A percentile compares a stretch with the other conserved stretches of the same genome.
Evolutionary conservation across 2,329 filamentous ascomycete genomes (phyloP).

Genomic region (Eutypella sp.): DNA sequence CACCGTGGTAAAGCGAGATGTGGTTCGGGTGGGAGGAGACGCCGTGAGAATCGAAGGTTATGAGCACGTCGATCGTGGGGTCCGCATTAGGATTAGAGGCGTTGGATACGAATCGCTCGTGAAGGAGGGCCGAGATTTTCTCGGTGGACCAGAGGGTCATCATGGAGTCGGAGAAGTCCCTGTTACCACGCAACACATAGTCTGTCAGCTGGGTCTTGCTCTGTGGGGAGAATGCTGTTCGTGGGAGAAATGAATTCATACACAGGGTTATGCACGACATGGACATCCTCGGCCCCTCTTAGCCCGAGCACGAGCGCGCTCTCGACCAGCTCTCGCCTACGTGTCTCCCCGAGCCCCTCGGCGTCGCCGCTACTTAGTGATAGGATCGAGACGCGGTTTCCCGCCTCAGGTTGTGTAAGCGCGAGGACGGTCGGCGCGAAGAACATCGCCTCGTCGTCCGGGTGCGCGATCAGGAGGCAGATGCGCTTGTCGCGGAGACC

Average conservation of each 20-base stretch:
- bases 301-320: constrained; percentile 75
- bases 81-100: no score
- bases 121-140: constrained; percentile 70
- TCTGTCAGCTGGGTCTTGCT: no score
- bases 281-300: constrained; percentile 69
- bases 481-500: constrained; percentile 82
- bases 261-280: constrained; percentile 79
- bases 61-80: constrained; percentile 70
- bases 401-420: constrained; percentile 71
- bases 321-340: constrained; percentile 77
- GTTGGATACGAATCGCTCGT: no score
- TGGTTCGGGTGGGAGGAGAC: constrained; percentile 92
- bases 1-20: constrained; percentile 80
- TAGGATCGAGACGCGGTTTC: constrained; percentile 90
- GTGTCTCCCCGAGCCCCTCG: constrained; percentile 77
- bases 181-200: no score
- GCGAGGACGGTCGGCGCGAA: constrained; percentile 85
- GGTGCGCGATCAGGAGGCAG: constrained; percentile 89
- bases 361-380: constrained; percentile 88
- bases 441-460: constrained; percentile 99
- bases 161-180: constrained; percentile 87
- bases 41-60: constrained; percentile 84
- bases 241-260: no score
- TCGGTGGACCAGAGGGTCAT: constrained; percentile 67
- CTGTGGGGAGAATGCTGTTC: no score